These are phyloP conservation scores for Juncus effusus DNA, from an alignment of 176 grass and related monocot species.

Conservation along the genomic window DNA sequence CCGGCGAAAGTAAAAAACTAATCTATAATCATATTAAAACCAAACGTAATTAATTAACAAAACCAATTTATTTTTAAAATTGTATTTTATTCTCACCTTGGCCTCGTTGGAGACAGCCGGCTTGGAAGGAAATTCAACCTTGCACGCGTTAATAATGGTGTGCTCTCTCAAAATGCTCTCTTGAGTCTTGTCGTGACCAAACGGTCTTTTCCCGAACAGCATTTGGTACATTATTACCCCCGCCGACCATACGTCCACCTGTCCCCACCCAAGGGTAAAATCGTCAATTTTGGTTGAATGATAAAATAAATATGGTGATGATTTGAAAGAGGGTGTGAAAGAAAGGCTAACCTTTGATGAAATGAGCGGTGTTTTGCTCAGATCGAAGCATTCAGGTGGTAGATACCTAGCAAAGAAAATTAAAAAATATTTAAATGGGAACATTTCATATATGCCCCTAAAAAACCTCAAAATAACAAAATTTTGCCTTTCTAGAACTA, in stretches of 20 bases:
- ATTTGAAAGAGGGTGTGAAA: conserved; percentile 2
- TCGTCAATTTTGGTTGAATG: background rate
- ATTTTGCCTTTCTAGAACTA: too few relatives aligned
- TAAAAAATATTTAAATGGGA: too few relatives aligned
- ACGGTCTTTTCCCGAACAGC: conserved; percentile 86
- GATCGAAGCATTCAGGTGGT: conserved; percentile 97
- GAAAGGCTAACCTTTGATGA: conserved; percentile 76
- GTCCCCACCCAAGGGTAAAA: conserved; percentile 26
- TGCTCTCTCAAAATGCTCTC: conserved; percentile 98
- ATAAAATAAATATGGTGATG: background rate
- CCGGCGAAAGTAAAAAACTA: background rate
- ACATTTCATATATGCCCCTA: too few relatives aligned
- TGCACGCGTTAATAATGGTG: conserved; percentile 95
- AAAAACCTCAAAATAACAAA: too few relatives aligned
- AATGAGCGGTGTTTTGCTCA: conserved; percentile 93
- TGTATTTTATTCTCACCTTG: conserved; percentile 42
- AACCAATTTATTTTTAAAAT: too few relatives aligned
- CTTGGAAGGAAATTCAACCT: conserved; percentile 90
- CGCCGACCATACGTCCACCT: conserved; percentile 99
- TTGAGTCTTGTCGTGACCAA: conserved; percentile 97
- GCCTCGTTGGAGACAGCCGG: conserved; percentile 89
- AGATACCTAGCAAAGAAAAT: conserved; percentile 75
- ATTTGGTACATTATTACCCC: conserved; percentile 99
- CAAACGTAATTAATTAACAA: background rate
- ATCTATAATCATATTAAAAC: background rate